Base-by-base conservation (phyloP, 345 rosid genomes). In the Carallia pectinifolia region DNA sequence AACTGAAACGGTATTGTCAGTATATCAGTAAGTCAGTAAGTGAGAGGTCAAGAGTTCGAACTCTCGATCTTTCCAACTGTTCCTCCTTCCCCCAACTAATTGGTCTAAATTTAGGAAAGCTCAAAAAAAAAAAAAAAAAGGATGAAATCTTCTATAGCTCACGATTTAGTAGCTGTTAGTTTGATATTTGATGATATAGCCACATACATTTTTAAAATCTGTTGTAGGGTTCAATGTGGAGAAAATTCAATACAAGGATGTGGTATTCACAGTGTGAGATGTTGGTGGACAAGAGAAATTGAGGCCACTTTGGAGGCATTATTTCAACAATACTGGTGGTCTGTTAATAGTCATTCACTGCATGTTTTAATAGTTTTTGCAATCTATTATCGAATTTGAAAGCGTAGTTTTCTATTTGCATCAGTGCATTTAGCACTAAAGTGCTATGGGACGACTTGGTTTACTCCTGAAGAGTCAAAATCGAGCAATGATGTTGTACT, bases 241-340 rank as follows among this genome's bases (percentile, higher is more conserved):
- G 95, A 92, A 96, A 82, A 97, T 96, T 53, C 97, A 92, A 85
- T 96, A 96, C 80, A 92, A 96, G 89, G 90, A 96, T 85, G 99
- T 96, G 65, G 67, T 92, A 50, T 95, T 96, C 85, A 96, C 97
- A 18, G 99, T 92, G 65, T 96, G 99, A 98, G 99, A 96, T 74
- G 97, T 92, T 67, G 97, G 99, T 67, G 98, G 98, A 37, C 98
- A 92, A 80, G 98, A 92, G 87, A 96, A 95, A 83, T 79, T 92
- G 50, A 87, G 99, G 83, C 97, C 99, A 39, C 84, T 96, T 5
- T 96, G 99, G 99, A 88, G 99, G 86, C 99, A 96, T 82, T 96
- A 96, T 85, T 96, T 96, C 70, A 88, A 88, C 62, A 92, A 96
- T 77, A 96, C 99, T 10, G 99, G 92, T 84, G 99, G 99, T 65